Evolutionary conservation across 2,329 filamentous ascomycete species (phyloP).

Genomic region (Colletotrichum neosansevieriae): DNA sequence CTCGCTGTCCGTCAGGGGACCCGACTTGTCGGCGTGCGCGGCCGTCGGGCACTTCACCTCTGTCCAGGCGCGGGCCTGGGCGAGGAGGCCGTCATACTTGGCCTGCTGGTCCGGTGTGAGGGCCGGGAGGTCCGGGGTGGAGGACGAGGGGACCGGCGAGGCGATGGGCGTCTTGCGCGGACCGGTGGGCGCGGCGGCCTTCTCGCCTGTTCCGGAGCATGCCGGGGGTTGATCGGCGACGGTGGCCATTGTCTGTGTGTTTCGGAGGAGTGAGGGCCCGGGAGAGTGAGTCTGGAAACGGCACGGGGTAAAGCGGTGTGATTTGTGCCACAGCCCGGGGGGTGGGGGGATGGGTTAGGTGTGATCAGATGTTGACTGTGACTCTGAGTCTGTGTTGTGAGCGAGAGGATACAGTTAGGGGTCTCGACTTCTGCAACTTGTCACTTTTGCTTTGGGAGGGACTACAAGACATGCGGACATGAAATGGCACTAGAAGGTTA

Average conservation of each 20-base stretch:
- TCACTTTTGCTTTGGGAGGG: neutral
- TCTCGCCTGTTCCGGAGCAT: conserved; percentile 17
- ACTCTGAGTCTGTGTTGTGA: neutral
- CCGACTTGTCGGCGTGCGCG: conserved; percentile 67
- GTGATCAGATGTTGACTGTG: conserved; percentile 16
- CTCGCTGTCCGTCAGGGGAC: conserved; percentile 81
- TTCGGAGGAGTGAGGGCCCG: neutral
- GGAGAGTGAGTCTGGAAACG: neutral
- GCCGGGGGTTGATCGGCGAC: conserved; percentile 36
- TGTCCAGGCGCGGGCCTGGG: conserved; percentile 77
- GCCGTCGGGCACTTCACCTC: conserved; percentile 65
- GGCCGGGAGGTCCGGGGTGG: conserved; percentile 65
- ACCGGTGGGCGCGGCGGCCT: conserved; percentile 8
- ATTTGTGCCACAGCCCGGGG: neutral
- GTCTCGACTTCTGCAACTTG: conserved; percentile 1
- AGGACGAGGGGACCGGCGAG: conserved; percentile 67
- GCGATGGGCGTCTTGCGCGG: conserved; percentile 67
- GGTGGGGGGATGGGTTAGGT: neutral
- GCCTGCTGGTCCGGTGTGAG: conserved; percentile 81
- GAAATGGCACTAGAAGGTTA: too few species aligned
- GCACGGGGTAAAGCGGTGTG: neutral
- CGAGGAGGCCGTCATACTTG: conserved; percentile 85
- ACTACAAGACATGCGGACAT: neutral
- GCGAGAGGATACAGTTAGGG: neutral
- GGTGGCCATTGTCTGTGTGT: conserved; percentile 25